phyloP scores from a whole-genome alignment of 1,284 basidiomycete species.

The Ceratobasidium sp. region DNA sequence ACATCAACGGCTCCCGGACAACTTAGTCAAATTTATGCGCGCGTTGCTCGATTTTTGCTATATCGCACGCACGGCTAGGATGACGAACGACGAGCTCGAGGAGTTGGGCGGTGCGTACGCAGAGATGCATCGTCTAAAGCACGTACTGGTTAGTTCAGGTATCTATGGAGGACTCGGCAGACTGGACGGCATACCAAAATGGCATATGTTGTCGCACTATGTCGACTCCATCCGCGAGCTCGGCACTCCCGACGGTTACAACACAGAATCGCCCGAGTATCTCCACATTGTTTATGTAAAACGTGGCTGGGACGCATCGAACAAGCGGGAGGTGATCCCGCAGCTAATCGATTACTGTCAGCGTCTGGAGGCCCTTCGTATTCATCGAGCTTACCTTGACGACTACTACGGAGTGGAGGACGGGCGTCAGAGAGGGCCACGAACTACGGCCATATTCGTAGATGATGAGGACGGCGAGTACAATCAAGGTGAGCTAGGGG shows the following conservation, averaged over 20 bases:
- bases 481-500: background rate
- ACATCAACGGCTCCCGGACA: background rate
- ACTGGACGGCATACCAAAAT: slow-evolving; percentile 15
- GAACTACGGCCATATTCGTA: background rate
- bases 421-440: background rate
- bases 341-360: background rate
- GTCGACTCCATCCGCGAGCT: background rate
- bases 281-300: slow-evolving; percentile 23
- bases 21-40: background rate
- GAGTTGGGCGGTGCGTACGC: background rate
- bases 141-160: background rate
- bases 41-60: slow-evolving; percentile 10
- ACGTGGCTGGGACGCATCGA: background rate
- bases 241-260: slow-evolving; percentile 24
- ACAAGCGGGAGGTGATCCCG: background rate
- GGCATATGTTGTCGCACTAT: slow-evolving; percentile 31
- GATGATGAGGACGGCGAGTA: background rate
- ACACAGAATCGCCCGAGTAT: slow-evolving; percentile 33
- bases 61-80: background rate
- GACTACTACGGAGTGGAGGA: background rate
- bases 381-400: background rate
- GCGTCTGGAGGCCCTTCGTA: background rate
- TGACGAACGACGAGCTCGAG: background rate
- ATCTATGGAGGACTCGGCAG: background rate
- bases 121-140: background rate